Conservation (phyloP, 2,329 filamentous ascomycete species). For the Helotiales sp. region DNA sequence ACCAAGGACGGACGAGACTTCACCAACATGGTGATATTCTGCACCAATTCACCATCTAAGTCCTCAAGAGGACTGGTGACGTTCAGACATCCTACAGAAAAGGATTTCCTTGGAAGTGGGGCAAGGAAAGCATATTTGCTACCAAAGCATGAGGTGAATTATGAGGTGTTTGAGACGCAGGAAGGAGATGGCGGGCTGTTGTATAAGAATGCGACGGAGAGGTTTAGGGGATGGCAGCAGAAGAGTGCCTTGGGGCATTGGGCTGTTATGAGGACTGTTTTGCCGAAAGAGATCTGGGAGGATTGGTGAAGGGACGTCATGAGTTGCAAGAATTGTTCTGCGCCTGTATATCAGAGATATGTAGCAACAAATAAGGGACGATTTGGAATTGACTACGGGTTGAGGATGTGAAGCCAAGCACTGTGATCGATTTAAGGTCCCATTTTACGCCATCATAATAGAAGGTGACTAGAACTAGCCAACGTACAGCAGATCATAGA, state of each 20-base stretch:
- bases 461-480: too few relatives aligned
- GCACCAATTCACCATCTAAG: slow-evolving; percentile 42
- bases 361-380: too few relatives aligned
- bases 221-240: slow-evolving; percentile 71
- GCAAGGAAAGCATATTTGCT: slow-evolving; percentile 69
- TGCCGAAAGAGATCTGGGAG: slow-evolving; percentile 82
- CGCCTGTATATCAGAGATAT: too few relatives aligned
- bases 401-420: too few relatives aligned
- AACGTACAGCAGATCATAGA: too few relatives aligned
- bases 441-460: too few relatives aligned
- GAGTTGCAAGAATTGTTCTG: too few relatives aligned
- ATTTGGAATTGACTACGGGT: too few relatives aligned
- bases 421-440: too few relatives aligned
- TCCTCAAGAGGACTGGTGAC: too few relatives aligned
- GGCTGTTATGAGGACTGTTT: slow-evolving; percentile 83
- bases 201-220: slow-evolving; percentile 60
- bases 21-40: slow-evolving; percentile 96
- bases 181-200: slow-evolving; percentile 53
- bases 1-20: slow-evolving; percentile 64
- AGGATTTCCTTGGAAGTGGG: slow-evolving; percentile 72
- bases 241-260: slow-evolving; percentile 83
- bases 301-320: too few relatives aligned
- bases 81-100: slow-evolving; percentile 65
- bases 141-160: slow-evolving; percentile 68
- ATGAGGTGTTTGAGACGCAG: slow-evolving; percentile 25